Conservation (phyloP, 345 rosid genomes). For the Streptanthus diversifolius region DNA sequence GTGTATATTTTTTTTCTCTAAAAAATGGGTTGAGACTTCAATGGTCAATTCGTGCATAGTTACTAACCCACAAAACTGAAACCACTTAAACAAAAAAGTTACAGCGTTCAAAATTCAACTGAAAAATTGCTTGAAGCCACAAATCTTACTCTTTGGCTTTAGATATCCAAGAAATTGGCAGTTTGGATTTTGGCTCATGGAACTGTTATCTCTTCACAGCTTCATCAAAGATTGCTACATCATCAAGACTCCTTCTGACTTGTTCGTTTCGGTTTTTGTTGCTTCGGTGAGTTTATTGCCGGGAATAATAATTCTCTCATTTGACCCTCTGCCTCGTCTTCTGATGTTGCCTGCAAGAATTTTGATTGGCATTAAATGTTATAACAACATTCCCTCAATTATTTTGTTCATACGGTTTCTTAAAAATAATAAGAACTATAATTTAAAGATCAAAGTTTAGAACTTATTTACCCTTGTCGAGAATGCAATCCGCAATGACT, state of each 20-base stretch:
- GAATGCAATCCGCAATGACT: conserved; percentile 75
- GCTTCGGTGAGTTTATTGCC: conserved; percentile 32
- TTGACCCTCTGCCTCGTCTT: conserved; percentile 69
- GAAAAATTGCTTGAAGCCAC: conserved; percentile 1
- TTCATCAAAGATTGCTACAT: neutral
- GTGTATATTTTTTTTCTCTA: too few species aligned
- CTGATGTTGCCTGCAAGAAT: conserved; percentile 73
- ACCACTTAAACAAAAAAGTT: neutral
- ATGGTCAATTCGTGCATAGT: conserved; percentile 19
- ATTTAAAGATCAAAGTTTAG: neutral
- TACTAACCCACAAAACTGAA: conserved; percentile 23
- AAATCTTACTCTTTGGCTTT: conserved; percentile 1
- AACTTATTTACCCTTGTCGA: conserved; percentile 51
- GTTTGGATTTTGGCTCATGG: conserved; percentile 19
- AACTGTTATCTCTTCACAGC: neutral
- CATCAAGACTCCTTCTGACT: conserved; percentile 43
- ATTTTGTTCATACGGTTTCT: neutral
- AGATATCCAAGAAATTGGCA: conserved; percentile 2
- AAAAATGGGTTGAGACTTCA: conserved; percentile 19
- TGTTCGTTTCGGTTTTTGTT: conserved; percentile 38
- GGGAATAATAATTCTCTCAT: conserved; percentile 68
- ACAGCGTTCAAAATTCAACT: conserved; percentile 18
- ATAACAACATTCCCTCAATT: neutral
- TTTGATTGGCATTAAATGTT: neutral
- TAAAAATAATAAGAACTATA: neutral